These are phyloP conservation scores for Houttuynia cordata DNA, from an alignment of 164 flowering plant genomes.

Conservation along the genomic window DNA sequence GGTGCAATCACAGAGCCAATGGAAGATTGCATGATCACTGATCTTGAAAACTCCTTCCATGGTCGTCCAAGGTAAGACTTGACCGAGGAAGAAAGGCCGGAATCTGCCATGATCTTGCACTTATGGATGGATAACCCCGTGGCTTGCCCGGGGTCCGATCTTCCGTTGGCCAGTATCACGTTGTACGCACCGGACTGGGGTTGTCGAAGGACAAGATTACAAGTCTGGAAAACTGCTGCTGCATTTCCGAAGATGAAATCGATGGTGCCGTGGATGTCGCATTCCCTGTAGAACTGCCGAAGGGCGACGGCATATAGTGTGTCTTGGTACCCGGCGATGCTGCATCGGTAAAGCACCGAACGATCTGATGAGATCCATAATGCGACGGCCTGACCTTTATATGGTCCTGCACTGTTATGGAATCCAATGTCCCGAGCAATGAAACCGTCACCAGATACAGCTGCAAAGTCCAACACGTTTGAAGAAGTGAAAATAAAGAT, in stretches of 20 bases:
- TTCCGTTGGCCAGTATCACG: constrained; percentile 37
- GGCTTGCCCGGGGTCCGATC: constrained; percentile 44
- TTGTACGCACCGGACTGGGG: constrained; percentile 31
- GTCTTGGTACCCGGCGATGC: constrained; percentile 58
- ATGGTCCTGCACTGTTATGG: constrained; percentile 58
- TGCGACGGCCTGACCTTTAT: constrained; percentile 72
- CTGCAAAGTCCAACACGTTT: constrained; percentile 17
- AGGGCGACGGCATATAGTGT: constrained; percentile 43
- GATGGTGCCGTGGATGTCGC: constrained; percentile 45
- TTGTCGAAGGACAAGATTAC: constrained; percentile 36
- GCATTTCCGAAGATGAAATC: constrained; percentile 84
- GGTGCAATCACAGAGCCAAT: constrained; percentile 13
- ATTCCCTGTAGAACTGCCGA: constrained; percentile 62
- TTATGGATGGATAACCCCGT: constrained; percentile 52
- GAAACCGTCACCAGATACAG: constrained; percentile 50
- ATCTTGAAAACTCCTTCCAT: constrained; percentile 16
- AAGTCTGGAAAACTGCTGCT: constrained; percentile 48
- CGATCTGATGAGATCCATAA: constrained; percentile 35
- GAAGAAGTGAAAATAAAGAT: too few relatives aligned
- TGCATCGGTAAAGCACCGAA: constrained; percentile 47
- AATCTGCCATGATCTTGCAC: constrained; percentile 30
- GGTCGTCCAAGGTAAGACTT: constrained; percentile 18
- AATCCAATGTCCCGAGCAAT: constrained; percentile 50
- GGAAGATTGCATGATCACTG: constrained; percentile 9
- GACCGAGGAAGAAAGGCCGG: too few relatives aligned